Percentiles rank a stretch among this genome's conserved stretches.
phyloP scores from a whole-genome alignment of 306 rosid species.

The Gleditsia sinensis region DNA sequence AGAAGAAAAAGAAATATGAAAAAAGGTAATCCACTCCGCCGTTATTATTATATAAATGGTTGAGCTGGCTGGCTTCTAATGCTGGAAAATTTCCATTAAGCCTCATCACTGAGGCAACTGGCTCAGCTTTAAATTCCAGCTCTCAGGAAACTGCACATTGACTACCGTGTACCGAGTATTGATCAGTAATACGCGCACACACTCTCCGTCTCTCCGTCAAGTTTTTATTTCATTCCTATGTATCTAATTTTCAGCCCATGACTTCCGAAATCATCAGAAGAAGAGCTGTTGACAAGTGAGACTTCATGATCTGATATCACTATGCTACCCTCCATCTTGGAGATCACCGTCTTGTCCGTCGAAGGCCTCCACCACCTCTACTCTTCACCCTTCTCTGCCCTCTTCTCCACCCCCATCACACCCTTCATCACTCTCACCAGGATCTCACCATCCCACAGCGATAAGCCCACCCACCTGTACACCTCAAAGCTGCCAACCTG shows the following conservation, averaged over 20 bases:
- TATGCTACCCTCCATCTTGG: slow-evolving; percentile 32
- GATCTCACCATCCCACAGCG: slow-evolving; percentile 22
- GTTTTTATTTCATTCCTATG: too few relatives aligned
- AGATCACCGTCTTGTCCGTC: slow-evolving; percentile 51
- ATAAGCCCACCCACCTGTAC: background rate
- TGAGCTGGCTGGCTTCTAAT: background rate
- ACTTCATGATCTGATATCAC: background rate
- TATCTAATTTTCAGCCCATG: too few relatives aligned
- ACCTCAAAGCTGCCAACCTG: slow-evolving; percentile 31
- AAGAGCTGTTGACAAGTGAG: background rate
- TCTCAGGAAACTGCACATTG: slow-evolving; percentile 27
- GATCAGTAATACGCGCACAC: too few relatives aligned
- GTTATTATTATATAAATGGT: too few relatives aligned
- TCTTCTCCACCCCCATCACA: slow-evolving; percentile 27
- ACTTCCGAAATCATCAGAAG: background rate
- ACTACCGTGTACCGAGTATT: too few relatives aligned
- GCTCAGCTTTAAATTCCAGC: background rate
- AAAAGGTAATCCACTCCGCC: too few relatives aligned
- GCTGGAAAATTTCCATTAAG: slow-evolving; percentile 26
- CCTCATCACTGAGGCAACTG: slow-evolving; percentile 10
- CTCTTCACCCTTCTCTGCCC: background rate
- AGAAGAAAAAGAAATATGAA: too few relatives aligned
- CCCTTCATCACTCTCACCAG: slow-evolving; percentile 59
- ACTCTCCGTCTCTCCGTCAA: too few relatives aligned
- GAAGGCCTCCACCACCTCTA: slow-evolving; percentile 47